Evolutionary conservation across 164 flowering plant species (phyloP).

Genomic region (Warburgia ugandensis): DNA sequence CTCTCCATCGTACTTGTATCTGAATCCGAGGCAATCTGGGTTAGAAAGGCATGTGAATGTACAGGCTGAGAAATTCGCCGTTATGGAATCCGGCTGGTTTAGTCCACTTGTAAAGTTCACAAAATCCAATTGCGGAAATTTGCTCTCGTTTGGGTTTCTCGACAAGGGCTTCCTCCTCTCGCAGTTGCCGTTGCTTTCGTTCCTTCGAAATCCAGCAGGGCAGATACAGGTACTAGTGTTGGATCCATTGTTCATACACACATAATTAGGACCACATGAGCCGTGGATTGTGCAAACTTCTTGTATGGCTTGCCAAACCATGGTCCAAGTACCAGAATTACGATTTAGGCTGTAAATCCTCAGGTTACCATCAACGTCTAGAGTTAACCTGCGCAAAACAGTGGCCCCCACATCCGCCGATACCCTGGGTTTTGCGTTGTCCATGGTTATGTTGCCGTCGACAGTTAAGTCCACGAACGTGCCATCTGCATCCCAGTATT

Average conservation of each 20-base stretch:
- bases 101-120: constrained; percentile 43
- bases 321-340: constrained; percentile 24
- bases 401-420: constrained; percentile 31
- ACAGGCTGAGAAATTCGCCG: constrained; percentile 23
- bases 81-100: constrained; percentile 12
- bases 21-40: constrained; percentile 43
- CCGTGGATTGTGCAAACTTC: constrained; percentile 47
- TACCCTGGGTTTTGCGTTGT: constrained; percentile 4
- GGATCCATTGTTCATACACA: constrained; percentile 32
- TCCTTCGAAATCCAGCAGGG: constrained; percentile 41
- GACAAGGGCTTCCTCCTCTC: constrained; percentile 19
- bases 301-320: constrained; percentile 43
- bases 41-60: constrained; percentile 21
- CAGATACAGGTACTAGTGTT: constrained; percentile 32
- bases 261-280: constrained; percentile 39
- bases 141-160: constrained; percentile 8
- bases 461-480: constrained; percentile 17
- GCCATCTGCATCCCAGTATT: constrained; percentile 20
- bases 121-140: constrained; percentile 49
- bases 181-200: constrained; percentile 18
- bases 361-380: constrained; percentile 58
- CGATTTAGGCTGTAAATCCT: constrained; percentile 38
- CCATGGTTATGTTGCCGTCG: constrained; percentile 23
- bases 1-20: constrained; percentile 38
- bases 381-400: constrained; percentile 30